Evolutionary conservation across 495 filamentous ascomycete species (phyloP).

Genomic region (Trichoderma parareesei): DNA sequence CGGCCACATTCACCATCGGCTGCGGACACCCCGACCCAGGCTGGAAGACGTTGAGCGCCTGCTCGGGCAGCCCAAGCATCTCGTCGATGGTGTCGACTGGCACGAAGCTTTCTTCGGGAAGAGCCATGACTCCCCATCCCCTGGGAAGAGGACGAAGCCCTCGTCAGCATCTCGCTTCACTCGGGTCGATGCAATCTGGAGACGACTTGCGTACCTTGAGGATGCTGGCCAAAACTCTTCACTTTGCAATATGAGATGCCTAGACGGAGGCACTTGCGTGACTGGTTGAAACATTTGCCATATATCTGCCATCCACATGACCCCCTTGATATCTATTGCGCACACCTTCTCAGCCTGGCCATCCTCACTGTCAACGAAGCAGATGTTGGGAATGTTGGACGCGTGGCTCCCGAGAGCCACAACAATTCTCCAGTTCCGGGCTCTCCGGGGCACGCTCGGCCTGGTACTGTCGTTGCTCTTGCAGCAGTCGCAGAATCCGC

Average conservation of each 20-base stretch:
- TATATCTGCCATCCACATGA: slow-evolving; percentile 57
- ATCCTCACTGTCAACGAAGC: slow-evolving; percentile 59
- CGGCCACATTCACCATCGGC: slow-evolving; percentile 18
- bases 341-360: slow-evolving; percentile 59
- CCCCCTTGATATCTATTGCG: slow-evolving; percentile 65
- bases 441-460: slow-evolving; percentile 24
- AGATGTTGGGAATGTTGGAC: slow-evolving; percentile 68
- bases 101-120: slow-evolving; percentile 36
- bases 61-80: slow-evolving; percentile 24
- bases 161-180: not conserved
- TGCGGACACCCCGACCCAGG: slow-evolving; percentile 19
- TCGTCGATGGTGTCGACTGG: slow-evolving; percentile 24
- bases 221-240: slow-evolving; percentile 2
- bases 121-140: slow-evolving; percentile 41
- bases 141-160: slow-evolving; percentile 17
- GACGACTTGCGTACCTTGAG: not conserved
- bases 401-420: slow-evolving; percentile 24
- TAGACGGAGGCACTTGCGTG: not conserved
- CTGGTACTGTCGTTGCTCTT: slow-evolving; percentile 18
- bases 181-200: no score
- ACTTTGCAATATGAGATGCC: not conserved
- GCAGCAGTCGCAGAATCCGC: slow-evolving; percentile 17
- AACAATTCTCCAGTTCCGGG: slow-evolving; percentile 35
- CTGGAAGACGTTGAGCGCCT: not conserved
- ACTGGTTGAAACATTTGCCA: slow-evolving; percentile 31